Conservation (phyloP, 192 early-diverging fungal species). For the Mycoemilia scoparia region DNA sequence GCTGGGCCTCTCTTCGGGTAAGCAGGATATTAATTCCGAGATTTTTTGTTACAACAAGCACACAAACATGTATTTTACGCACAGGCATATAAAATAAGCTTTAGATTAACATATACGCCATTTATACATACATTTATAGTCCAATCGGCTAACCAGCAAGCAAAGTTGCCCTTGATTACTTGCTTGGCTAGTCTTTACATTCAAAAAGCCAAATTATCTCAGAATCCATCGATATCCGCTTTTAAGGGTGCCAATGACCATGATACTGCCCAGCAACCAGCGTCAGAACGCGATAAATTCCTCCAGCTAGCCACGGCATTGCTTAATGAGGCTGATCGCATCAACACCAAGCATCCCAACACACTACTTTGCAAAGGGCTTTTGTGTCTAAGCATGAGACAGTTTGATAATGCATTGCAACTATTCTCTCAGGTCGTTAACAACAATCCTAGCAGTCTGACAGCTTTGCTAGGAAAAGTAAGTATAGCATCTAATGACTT, state of each 20-base stretch:
- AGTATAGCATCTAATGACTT: too few species aligned
- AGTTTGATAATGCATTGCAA: constrained; percentile 17
- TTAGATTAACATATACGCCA: constrained; percentile 19
- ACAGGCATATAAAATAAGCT: neutral
- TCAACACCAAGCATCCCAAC: constrained; percentile 45
- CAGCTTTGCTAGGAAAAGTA: constrained; percentile 38
- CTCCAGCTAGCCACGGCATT: constrained; percentile 52
- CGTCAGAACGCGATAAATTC: constrained; percentile 30
- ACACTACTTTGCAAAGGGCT: constrained; percentile 60
- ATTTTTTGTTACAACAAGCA: too few species aligned
- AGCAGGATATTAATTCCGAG: too few species aligned
- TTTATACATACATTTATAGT: constrained; percentile 22
- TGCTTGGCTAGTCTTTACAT: constrained; percentile 59
- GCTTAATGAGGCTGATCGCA: constrained; percentile 55
- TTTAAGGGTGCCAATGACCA: constrained; percentile 5
- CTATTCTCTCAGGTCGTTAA: constrained; percentile 31
- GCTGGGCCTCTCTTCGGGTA: constrained; percentile 36
- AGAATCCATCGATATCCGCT: neutral
- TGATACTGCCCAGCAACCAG: constrained; percentile 4
- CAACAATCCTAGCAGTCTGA: constrained; percentile 18
- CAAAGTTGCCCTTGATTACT: constrained; percentile 50
- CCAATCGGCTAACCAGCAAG: constrained; percentile 16
- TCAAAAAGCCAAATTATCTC: constrained; percentile 36
- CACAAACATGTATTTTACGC: constrained; percentile 6
- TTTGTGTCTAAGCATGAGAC: constrained; percentile 12